phyloP scores from a whole-genome alignment of 192 early-diverging fungal genomes.

The Podila verticillata region DNA sequence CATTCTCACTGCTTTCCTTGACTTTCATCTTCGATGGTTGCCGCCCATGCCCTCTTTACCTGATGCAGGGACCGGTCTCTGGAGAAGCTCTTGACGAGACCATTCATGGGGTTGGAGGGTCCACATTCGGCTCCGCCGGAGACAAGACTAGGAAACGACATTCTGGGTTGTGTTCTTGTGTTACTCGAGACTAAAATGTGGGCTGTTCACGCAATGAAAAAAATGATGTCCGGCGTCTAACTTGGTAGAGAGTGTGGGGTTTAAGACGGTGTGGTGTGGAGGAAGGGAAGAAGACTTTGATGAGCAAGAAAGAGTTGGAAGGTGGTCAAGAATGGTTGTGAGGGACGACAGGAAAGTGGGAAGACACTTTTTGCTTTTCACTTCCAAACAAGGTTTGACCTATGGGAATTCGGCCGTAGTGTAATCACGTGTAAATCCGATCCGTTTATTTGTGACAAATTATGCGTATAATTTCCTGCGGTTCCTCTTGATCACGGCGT shows the following conservation, averaged over 20 bases:
- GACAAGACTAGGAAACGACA: conserved; percentile 69
- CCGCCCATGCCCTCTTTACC: conserved; percentile 44
- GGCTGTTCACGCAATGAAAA: background rate
- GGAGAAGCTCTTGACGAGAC: conserved; percentile 84
- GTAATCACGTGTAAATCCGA: background rate
- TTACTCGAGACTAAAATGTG: background rate
- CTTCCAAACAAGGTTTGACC: too few relatives aligned
- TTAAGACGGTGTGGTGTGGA: background rate
- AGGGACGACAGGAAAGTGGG: too few relatives aligned
- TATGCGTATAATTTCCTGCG: conserved; percentile 42
- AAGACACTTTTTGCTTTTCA: too few relatives aligned
- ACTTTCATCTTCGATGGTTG: too few relatives aligned
- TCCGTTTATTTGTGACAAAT: background rate
- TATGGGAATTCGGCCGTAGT: too few relatives aligned
- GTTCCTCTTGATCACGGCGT: conserved; percentile 44
- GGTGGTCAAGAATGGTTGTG: too few relatives aligned
- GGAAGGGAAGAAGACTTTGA: too few relatives aligned
- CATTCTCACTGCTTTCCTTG: too few relatives aligned
- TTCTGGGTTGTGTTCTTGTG: conserved; percentile 6
- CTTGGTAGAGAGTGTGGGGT: background rate
- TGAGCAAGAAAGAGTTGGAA: too few relatives aligned
- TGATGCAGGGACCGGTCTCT: conserved; percentile 83
- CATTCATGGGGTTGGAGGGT: conserved; percentile 78
- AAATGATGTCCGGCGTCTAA: background rate
- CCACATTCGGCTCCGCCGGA: conserved; percentile 77